Conservation (phyloP, 2,329 filamentous ascomycete genomes). For the Lecanicillium sp. region DNA sequence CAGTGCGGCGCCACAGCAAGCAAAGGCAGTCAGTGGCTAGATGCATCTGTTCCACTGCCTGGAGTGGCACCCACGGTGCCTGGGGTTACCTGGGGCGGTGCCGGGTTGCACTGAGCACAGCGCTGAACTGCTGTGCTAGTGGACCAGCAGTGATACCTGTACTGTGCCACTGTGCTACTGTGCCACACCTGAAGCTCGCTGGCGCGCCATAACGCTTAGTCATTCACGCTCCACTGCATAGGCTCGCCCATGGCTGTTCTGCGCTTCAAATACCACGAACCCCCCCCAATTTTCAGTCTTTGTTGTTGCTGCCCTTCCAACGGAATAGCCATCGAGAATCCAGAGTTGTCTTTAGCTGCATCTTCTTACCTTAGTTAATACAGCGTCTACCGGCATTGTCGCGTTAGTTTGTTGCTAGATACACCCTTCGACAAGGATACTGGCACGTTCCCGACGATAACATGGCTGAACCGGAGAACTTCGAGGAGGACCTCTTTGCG, state of each 20-base stretch:
- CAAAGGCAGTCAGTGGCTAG: too few relatives aligned
- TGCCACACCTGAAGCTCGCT: not conserved
- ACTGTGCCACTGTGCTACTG: too few relatives aligned
- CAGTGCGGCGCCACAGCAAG: conserved; percentile 10
- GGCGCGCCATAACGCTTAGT: conserved; percentile 6
- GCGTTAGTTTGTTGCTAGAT: not conserved
- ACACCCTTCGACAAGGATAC: not conserved
- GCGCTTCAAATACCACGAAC: not conserved
- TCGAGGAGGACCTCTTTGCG: conserved; percentile 92
- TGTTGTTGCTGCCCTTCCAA: not conserved
- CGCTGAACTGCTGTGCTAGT: too few relatives aligned
- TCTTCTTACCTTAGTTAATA: not conserved
- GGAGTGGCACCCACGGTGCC: too few relatives aligned
- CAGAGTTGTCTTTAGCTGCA: conserved; percentile 1
- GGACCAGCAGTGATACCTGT: too few relatives aligned
- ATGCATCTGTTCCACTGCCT: too few relatives aligned
- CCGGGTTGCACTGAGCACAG: too few relatives aligned
- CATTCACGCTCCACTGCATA: not conserved
- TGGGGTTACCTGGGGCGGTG: too few relatives aligned
- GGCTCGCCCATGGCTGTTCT: not conserved
- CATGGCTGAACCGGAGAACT: conserved; percentile 77
- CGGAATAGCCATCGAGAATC: not conserved
- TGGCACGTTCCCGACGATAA: not conserved
- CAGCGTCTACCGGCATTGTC: not conserved
- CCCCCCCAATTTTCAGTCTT: conserved; percentile 5